Conservation (phyloP, 1,284 basidiomycete species). For the Heterobasidion occidentale region DNA sequence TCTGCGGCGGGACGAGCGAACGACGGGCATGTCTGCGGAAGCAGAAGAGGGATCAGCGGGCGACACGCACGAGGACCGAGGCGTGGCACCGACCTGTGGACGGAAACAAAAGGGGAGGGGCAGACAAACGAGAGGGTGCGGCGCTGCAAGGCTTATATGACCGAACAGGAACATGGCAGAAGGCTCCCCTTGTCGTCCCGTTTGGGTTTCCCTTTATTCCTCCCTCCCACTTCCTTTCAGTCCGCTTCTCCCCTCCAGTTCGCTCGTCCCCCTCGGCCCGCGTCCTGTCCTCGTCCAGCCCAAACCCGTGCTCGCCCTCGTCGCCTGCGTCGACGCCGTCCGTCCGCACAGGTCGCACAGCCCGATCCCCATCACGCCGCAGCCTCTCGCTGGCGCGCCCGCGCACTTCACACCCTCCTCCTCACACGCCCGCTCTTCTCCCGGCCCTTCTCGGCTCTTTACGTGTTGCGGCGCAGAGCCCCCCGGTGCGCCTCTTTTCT, state of each 20-base stretch:
- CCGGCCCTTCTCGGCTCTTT: no score
- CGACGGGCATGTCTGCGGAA: constrained; percentile 26
- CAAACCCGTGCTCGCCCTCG: no score
- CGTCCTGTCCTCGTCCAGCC: no score
- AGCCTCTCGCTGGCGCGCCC: no score
- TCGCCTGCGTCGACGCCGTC: no score
- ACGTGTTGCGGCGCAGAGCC: no score
- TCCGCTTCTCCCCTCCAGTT: background rate
- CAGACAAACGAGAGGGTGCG: background rate
- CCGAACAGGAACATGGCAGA: background rate
- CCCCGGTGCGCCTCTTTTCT: no score
- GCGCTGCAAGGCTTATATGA: background rate
- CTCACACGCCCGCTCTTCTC: no score
- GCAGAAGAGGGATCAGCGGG: constrained; percentile 2
- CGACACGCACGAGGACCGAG: background rate
- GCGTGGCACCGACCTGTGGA: constrained; percentile 13
- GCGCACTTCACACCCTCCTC: no score
- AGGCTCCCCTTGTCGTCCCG: background rate
- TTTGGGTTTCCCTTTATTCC: background rate
- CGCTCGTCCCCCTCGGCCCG: background rate
- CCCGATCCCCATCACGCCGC: no score
- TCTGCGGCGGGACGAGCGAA: constrained; percentile 28
- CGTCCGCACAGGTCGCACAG: no score
- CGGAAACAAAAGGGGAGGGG: constrained; percentile 14
- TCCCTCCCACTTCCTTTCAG: background rate